Conservation (phyloP, 176 grass and related monocot species). For the Miscanthus lutarioriparius region DNA sequence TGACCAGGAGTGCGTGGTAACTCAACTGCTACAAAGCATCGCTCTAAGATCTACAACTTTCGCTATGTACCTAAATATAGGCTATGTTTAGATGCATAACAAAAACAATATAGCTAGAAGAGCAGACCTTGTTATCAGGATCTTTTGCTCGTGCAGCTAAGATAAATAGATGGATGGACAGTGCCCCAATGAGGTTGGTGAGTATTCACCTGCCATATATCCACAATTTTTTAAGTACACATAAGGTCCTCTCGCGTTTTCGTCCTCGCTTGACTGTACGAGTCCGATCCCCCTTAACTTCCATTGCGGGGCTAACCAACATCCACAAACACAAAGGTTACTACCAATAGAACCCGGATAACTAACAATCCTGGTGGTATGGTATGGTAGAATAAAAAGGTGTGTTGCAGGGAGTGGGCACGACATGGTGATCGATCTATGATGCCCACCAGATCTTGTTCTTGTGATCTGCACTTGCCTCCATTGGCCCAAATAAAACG, state of each 20-base stretch:
- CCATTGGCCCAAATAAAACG: slow-evolving; percentile 23
- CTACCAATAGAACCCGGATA: background rate
- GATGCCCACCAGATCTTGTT: slow-evolving; percentile 27
- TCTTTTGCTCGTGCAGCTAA: background rate
- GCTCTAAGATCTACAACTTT: background rate
- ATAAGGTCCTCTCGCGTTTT: background rate
- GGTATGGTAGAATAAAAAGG: background rate
- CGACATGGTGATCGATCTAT: background rate
- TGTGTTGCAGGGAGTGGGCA: background rate
- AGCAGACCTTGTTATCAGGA: background rate
- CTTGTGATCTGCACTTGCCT: slow-evolving; percentile 24
- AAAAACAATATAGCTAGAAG: no score
- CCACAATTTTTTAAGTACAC: background rate
- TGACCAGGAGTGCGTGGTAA: background rate
- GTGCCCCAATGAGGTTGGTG: background rate
- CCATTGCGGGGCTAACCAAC: background rate
- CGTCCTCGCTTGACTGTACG: background rate
- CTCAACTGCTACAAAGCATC: background rate
- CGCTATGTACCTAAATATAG: no score
- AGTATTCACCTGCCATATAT: background rate
- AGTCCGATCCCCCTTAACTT: background rate
- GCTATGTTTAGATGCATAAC: no score
- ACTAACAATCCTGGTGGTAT: background rate
- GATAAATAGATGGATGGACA: background rate
- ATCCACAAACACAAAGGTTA: background rate